A percentile compares a stretch with the other conserved stretches of the same genome.
phyloP scores from a whole-genome alignment of 331 rosid genomes.

The Dryas integrifolia region DNA sequence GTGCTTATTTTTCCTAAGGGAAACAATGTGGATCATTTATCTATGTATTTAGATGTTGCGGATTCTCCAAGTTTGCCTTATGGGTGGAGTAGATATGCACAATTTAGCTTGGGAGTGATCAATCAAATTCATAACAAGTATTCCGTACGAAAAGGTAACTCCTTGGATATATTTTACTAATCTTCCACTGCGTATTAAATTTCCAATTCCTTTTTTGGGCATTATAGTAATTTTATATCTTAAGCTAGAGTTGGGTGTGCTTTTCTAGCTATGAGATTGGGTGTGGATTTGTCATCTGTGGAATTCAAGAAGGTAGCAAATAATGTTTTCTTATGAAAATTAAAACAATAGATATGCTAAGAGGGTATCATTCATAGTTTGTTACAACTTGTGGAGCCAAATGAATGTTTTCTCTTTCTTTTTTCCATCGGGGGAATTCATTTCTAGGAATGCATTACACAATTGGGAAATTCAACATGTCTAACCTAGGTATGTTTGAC shows the following conservation, averaged over 20 bases:
- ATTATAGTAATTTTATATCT: neutral
- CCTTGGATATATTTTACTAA: neutral
- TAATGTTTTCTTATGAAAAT: neutral
- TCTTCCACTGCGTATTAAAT: neutral
- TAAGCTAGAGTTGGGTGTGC: neutral
- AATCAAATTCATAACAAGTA: slow-evolving; percentile 76
- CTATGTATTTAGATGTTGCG: slow-evolving; percentile 90
- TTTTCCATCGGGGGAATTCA: neutral
- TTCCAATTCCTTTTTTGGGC: neutral
- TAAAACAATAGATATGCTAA: neutral
- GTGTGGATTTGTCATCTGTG: neutral
- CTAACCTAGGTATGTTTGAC: neutral
- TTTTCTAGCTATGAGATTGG: neutral
- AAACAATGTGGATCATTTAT: slow-evolving; percentile 83
- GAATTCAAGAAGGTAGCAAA: slow-evolving; percentile 5
- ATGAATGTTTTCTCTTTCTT: neutral
- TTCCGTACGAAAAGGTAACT: slow-evolving; percentile 75
- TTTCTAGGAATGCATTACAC: neutral
- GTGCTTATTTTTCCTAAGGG: slow-evolving; percentile 92
- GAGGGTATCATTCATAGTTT: neutral
- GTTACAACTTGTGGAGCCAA: neutral
- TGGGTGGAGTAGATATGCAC: slow-evolving; percentile 93
- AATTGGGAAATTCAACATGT: neutral
- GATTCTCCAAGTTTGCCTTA: slow-evolving; percentile 80
- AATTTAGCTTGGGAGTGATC: slow-evolving; percentile 72